Percentiles rank a stretch among this genome's conserved stretches.
These are phyloP conservation scores for Populus hybrid DNA, from an alignment of 441 rosid species.

Conservation along the genomic window DNA sequence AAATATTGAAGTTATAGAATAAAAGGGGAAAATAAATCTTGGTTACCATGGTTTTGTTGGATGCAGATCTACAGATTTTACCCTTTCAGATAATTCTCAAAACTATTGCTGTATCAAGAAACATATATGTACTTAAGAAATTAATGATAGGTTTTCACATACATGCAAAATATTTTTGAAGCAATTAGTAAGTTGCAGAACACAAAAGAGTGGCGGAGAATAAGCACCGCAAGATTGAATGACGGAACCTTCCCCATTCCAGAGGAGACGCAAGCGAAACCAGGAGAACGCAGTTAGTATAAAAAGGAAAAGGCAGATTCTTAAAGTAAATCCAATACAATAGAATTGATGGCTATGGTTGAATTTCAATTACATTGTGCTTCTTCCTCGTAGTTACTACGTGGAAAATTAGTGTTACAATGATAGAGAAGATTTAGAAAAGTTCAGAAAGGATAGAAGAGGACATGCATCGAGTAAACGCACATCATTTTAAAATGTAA, in stretches of 20 bases:
- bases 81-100: constrained; percentile 79
- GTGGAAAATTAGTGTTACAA: not conserved
- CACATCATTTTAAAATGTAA: no score
- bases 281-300: not conserved
- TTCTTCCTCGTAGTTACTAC: no score
- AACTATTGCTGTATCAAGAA: constrained; percentile 58
- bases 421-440: not conserved
- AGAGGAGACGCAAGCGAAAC: not conserved
- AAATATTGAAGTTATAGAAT: not conserved
- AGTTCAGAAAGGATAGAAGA: no score
- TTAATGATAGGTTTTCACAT: not conserved
- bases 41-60: constrained; percentile 91
- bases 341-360: constrained; percentile 7
- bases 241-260: constrained; percentile 1
- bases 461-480: no score
- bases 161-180: not conserved
- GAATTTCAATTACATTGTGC: no score
- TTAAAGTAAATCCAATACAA: no score
- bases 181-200: no score
- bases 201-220: no score
- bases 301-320: not conserved
- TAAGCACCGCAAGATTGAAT: constrained; percentile 12
- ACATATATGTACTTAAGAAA: constrained; percentile 1
- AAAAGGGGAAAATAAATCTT: not conserved
- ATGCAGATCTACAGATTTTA: constrained; percentile 89